Evolutionary conservation across 768 basidiomycete species (phyloP).

Genomic region (Hydnum rufescens): DNA sequence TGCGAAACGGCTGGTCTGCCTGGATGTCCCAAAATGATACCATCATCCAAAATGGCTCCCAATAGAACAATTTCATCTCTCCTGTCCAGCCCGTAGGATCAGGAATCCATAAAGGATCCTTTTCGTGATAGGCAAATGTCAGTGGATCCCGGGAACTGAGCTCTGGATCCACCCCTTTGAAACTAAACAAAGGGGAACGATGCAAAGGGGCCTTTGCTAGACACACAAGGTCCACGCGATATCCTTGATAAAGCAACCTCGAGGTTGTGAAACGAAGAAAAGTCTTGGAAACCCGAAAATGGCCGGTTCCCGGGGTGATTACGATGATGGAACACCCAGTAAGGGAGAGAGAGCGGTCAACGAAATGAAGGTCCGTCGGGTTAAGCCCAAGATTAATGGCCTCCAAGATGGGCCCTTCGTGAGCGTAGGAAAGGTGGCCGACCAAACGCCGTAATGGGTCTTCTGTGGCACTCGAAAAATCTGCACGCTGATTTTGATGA

Average conservation of each 20-base stretch:
- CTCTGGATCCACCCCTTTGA: slow-evolving; percentile 23
- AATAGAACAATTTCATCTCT: slow-evolving; percentile 51
- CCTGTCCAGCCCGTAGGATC: slow-evolving; percentile 25
- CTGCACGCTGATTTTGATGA: slow-evolving; percentile 33
- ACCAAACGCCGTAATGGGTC: slow-evolving; percentile 49
- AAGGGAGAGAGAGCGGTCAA: slow-evolving; percentile 80
- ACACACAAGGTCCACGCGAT: slow-evolving; percentile 71
- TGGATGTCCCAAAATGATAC: slow-evolving; percentile 76
- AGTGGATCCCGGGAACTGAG: slow-evolving; percentile 13
- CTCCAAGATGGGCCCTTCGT: slow-evolving; percentile 90
- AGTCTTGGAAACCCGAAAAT: slow-evolving; percentile 80
- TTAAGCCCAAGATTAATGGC: slow-evolving; percentile 84
- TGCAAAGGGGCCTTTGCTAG: slow-evolving; percentile 84
- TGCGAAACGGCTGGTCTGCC: slow-evolving; percentile 63
- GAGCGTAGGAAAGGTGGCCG: slow-evolving; percentile 65
- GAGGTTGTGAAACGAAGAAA: slow-evolving; percentile 83
- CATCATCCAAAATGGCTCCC: slow-evolving; percentile 78
- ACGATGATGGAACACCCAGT: slow-evolving; percentile 72
- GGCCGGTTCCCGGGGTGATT: slow-evolving; percentile 85
- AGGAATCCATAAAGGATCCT: slow-evolving; percentile 61
- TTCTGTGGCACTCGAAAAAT: background rate
- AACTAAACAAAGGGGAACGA: slow-evolving; percentile 84
- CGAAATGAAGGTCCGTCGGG: slow-evolving; percentile 83
- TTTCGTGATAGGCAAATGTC: slow-evolving; percentile 3
- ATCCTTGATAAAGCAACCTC: slow-evolving; percentile 84